Conservation (phyloP, 2,329 filamentous ascomycete species). For the Beauveria pseudobassiana region DNA sequence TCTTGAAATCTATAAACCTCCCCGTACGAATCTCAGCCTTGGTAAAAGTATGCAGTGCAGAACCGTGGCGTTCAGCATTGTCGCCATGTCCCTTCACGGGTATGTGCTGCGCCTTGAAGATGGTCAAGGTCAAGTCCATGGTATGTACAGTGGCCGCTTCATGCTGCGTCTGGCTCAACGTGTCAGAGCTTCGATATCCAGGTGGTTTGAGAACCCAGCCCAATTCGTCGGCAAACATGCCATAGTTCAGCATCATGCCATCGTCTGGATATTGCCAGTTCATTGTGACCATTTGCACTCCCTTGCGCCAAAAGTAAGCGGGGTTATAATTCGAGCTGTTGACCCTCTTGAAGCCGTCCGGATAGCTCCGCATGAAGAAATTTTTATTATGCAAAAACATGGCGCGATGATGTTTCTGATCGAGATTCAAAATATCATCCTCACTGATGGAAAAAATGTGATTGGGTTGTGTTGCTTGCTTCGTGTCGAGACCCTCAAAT, state of each 20-base stretch:
- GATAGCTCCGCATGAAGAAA: slow-evolving; percentile 88
- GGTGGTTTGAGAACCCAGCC: slow-evolving; percentile 83
- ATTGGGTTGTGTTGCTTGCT: slow-evolving; percentile 49
- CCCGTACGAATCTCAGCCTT: slow-evolving; percentile 79
- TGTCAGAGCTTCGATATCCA: slow-evolving; percentile 54
- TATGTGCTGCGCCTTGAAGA: slow-evolving; percentile 71
- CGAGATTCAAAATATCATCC: slow-evolving; percentile 56
- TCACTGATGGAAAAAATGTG: slow-evolving; percentile 89
- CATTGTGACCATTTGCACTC: slow-evolving; percentile 94
- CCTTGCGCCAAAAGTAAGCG: slow-evolving; percentile 81
- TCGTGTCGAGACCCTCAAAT: slow-evolving; percentile 64
- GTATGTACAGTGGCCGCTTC: slow-evolving; percentile 41
- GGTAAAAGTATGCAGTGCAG: slow-evolving; percentile 58
- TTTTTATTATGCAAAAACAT: slow-evolving; percentile 83
- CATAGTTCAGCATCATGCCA: slow-evolving; percentile 93
- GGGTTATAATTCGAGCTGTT: slow-evolving; percentile 94
- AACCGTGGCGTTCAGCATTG: slow-evolving; percentile 22
- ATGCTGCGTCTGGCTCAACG: slow-evolving; percentile 31
- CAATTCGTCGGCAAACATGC: slow-evolving; percentile 83
- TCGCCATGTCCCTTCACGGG: slow-evolving; percentile 25
- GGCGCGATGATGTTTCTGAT: slow-evolving; percentile 57
- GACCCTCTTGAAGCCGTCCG: slow-evolving; percentile 61
- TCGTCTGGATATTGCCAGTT: slow-evolving; percentile 97
- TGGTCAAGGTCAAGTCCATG: slow-evolving; percentile 61
- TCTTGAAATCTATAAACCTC: slow-evolving; percentile 34